Base-by-base conservation (phyloP, 2,329 filamentous ascomycete species). In the Pezicula rhizophila region DNA sequence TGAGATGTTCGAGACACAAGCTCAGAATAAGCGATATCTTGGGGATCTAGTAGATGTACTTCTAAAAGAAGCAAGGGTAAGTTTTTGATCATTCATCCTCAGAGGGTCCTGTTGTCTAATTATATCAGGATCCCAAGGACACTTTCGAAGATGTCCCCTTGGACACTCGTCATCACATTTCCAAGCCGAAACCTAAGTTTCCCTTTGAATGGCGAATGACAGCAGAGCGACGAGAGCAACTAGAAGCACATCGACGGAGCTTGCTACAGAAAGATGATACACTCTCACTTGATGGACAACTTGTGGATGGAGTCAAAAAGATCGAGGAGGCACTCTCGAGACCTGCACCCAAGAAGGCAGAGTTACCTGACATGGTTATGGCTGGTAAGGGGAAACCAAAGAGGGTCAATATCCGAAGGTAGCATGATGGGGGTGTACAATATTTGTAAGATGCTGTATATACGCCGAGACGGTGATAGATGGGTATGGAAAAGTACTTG, bases 21-120 rank as follows among this genome's bases (percentile, higher is more conserved):
- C 91, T 15, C 91, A 97, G 73, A 99, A 99, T 74, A 99, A 97
- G 77, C 83, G 89, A n/a, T 93, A 93, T 66, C 76, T 99, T 18
- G 85, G 82, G 46, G 89, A 95, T 60, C 69, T 89, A 43, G 79
- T 97, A 44, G 75, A 85, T 54, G 79, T 76, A 44, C 71, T 99
- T 56, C 71, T 99, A 51, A 73, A 72, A 6, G 83, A 89, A 64
- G 89, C 91, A 50, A 87, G 83, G 72, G 79, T 79, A 68, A 41
- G 67, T 51, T 17, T 50, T 35, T 23, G n/a, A 33, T 14, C 38
- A n/a, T 43, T 15, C 7, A 25, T 25, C 25, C 23, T 31, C 3
- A 45, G 5, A 40, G 40, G 34, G 20, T 20, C 38, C 11, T 18
- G 17, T 8, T 17, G 34, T 38, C 25, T 35, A 11, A 12, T 8